Evolutionary conservation across 2,329 filamentous ascomycete genomes (phyloP).

Genomic region (Fusarium domesticum): DNA sequence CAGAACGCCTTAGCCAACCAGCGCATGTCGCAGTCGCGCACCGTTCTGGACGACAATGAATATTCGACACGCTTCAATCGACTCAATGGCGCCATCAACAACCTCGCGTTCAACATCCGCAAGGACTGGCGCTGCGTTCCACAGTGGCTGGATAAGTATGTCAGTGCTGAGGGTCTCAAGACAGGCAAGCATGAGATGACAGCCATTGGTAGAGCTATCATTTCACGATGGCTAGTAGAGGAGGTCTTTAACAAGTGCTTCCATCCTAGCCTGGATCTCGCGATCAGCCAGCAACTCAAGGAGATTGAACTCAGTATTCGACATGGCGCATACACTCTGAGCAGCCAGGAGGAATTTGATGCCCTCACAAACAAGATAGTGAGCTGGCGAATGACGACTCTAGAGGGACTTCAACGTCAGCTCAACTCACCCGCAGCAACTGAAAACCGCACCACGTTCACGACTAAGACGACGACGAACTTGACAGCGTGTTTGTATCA

Average conservation of each 20-base stretch:
- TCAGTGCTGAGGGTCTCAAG: conserved; percentile 80
- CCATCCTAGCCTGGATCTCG: conserved; percentile 79
- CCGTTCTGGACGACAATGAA: conserved; percentile 91
- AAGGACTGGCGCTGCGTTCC: conserved; percentile 89
- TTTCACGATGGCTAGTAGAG: conserved; percentile 85
- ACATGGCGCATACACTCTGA: conserved; percentile 67
- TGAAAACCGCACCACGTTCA: conserved; percentile 66
- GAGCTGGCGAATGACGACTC: conserved; percentile 87
- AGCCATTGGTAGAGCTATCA: conserved; percentile 82
- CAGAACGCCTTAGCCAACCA: conserved; percentile 98
- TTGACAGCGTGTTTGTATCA: conserved; percentile 68
- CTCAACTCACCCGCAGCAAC: conserved; percentile 64
- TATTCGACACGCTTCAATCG: conserved; percentile 86
- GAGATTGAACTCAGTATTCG: conserved; percentile 85
- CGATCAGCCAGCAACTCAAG: conserved; percentile 76
- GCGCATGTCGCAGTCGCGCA: conserved; percentile 88
- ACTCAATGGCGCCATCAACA: conserved; percentile 89
- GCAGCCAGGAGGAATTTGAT: conserved; percentile 83
- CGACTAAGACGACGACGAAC: conserved; percentile 64
- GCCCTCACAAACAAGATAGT: conserved; percentile 83
- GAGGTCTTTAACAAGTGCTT: conserved; percentile 91
- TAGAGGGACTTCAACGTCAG: conserved; percentile 78
- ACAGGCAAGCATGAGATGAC: conserved; percentile 98
- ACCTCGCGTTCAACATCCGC: conserved; percentile 91
- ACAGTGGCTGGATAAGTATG: conserved; percentile 71